phyloP scores from a whole-genome alignment of 352 stramenopile species.

The Thraustochytrium sp. region DNA sequence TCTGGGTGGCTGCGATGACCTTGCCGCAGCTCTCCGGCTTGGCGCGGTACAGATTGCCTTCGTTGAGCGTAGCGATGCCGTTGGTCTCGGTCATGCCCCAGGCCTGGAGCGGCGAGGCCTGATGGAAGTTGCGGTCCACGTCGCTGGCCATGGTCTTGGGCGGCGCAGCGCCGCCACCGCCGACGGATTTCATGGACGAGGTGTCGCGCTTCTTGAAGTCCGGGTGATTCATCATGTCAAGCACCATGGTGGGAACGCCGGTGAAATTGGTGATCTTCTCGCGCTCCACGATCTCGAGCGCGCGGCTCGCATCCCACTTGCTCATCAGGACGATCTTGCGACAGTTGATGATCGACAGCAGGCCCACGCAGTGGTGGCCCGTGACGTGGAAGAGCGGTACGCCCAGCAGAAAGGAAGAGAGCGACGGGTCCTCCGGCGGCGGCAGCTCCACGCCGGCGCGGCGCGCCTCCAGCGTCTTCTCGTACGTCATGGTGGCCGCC shows the following conservation, averaged over 20 bases:
- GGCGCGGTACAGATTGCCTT: neutral
- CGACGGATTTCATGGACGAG: conserved; percentile 13
- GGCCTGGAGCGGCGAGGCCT: conserved; percentile 21
- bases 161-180: conserved; percentile 22
- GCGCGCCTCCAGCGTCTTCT: neutral
- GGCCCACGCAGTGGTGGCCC: conserved; percentile 2
- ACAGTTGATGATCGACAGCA: conserved; percentile 18
- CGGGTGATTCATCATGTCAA: conserved; percentile 41
- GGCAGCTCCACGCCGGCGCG: neutral
- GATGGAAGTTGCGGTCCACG: conserved; percentile 19
- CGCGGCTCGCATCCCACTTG: conserved; percentile 31
- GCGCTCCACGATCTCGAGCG: conserved; percentile 25
- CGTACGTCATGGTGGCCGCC: neutral
- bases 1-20: neutral
- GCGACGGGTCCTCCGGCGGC: neutral
- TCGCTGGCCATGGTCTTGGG: conserved; percentile 20
- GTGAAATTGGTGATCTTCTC: conserved; percentile 34
- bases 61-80: neutral
- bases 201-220: conserved; percentile 45
- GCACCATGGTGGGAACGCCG: conserved; percentile 41
- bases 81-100: conserved; percentile 42
- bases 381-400: conserved; percentile 42
- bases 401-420: neutral
- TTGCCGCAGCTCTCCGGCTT: conserved; percentile 12
- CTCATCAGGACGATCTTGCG: conserved; percentile 42